Conservation (phyloP, 805 yeast species). For the Ogataea zsoltii region DNA sequence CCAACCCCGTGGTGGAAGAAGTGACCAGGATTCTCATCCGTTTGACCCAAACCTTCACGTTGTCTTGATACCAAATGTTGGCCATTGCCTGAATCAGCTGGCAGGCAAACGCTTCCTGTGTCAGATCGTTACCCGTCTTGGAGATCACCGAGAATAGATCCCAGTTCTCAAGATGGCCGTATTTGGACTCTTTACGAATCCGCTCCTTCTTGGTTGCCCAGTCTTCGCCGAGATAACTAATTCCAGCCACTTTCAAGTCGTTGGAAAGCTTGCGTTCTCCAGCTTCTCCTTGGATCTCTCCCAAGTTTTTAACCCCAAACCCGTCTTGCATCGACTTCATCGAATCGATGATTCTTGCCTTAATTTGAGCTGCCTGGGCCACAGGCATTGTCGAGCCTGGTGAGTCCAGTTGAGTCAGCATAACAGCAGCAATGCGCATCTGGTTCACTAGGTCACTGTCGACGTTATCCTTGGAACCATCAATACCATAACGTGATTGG, state of each 20-base stretch:
- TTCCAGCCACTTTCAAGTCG: conserved; percentile 84
- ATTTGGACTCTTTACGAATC: conserved; percentile 74
- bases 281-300: conserved; percentile 62
- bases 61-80: conserved; percentile 72
- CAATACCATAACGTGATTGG: conserved; percentile 27
- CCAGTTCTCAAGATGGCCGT: conserved; percentile 90
- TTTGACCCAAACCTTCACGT: conserved; percentile 85
- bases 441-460: conserved; percentile 74
- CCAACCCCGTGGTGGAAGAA: conserved; percentile 86
- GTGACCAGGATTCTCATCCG: conserved; percentile 91
- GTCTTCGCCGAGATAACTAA: conserved; percentile 81
- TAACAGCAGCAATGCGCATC: conserved; percentile 94
- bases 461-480: conserved; percentile 18
- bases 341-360: conserved; percentile 66
- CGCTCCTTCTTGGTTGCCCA: conserved; percentile 84
- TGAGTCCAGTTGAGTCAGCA: conserved; percentile 86
- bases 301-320: conserved; percentile 53
- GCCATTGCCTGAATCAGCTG: conserved; percentile 88
- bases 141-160: conserved; percentile 94
- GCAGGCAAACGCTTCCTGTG: conserved; percentile 98
- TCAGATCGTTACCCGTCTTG: conserved; percentile 91
- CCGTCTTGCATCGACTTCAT: conserved; percentile 78
- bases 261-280: conserved; percentile 93
- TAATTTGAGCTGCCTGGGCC: conserved; percentile 64
- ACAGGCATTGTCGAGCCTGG: conserved; percentile 49